Evolutionary conservation across 345 rosid species (phyloP).

Genomic region (Clarkia xantiana): DNA sequence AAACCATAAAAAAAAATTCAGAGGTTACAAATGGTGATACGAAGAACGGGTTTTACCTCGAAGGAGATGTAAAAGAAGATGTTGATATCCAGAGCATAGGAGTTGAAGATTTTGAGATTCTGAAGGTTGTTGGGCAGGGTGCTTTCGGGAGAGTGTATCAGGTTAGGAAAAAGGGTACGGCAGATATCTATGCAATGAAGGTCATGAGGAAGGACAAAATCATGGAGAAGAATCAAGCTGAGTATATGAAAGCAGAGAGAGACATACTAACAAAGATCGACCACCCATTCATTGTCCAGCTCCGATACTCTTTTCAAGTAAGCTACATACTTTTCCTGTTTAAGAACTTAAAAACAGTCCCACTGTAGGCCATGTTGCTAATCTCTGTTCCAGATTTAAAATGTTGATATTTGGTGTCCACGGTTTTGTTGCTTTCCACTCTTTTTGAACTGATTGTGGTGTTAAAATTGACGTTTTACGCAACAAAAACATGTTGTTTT

Average conservation of each 20-base stretch:
- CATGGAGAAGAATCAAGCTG: constrained; percentile 85
- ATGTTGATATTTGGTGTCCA: too few species aligned
- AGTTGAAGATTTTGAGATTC: constrained; percentile 73
- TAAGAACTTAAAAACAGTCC: too few species aligned
- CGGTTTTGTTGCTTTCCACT: too few species aligned
- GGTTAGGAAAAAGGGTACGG: constrained; percentile 69
- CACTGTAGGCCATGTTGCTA: too few species aligned
- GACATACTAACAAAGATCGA: constrained; percentile 70
- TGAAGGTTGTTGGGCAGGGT: constrained; percentile 91
- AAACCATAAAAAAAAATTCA: constrained; percentile 18
- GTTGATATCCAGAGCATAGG: constrained; percentile 26
- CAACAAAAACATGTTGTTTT: too few species aligned
- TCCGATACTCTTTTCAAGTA: constrained; percentile 85
- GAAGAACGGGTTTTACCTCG: constrained; percentile 12
- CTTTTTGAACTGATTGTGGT: too few species aligned
- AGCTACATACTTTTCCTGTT: constrained; percentile 1
- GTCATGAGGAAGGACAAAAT: constrained; percentile 93
- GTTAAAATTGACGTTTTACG: too few species aligned
- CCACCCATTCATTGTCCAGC: constrained; percentile 90
- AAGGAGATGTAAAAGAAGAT: constrained; percentile 12
- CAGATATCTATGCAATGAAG: constrained; percentile 92
- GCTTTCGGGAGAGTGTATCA: constrained; percentile 92
- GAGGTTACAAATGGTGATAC: constrained; percentile 18
- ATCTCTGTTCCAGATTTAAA: too few species aligned
- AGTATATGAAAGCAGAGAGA: constrained; percentile 92